Percentiles rank a stretch among this genome's conserved stretches.
These are phyloP conservation scores for Globisporangium spiculum DNA, from an alignment of 352 stramenopile genomes.

Conservation along the genomic window DNA sequence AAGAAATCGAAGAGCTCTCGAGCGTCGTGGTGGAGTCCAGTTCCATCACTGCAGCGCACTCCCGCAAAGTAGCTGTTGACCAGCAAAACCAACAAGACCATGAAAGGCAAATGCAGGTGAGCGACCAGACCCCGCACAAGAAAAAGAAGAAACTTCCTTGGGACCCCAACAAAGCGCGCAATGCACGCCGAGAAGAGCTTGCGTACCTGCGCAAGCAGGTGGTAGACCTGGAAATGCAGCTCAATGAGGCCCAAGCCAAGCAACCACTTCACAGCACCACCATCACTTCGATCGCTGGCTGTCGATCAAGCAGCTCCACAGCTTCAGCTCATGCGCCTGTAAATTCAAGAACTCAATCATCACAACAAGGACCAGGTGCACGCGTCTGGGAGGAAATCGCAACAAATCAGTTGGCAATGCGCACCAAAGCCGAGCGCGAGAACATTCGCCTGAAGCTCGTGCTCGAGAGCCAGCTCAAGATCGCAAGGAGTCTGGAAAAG, in stretches of 20 bases:
- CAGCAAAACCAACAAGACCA: background rate
- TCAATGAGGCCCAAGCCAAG: constrained; percentile 9
- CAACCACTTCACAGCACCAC: background rate
- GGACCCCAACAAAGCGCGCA: constrained; percentile 18
- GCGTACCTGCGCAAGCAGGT: constrained; percentile 30
- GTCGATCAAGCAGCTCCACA: background rate
- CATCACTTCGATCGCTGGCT: background rate
- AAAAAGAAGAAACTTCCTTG: background rate
- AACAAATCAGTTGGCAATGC: constrained; percentile 1
- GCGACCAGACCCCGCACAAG: too few relatives aligned
- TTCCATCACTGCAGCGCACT: background rate
- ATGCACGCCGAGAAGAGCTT: constrained; percentile 35
- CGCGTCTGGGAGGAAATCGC: constrained; percentile 10
- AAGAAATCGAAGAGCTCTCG: background rate
- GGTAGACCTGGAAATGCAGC: constrained; percentile 28
- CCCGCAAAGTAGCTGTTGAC: too few relatives aligned
- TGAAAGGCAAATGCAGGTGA: background rate
- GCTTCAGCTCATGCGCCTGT: background rate
- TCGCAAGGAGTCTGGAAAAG: constrained; percentile 37
- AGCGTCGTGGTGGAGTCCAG: background rate
- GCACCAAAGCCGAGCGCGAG: constrained; percentile 30
- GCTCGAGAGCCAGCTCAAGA: constrained; percentile 44
- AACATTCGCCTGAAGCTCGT: constrained; percentile 50
- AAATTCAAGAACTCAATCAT: background rate
- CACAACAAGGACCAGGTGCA: background rate